Percentiles rank a stretch among this genome's conserved stretches.
phyloP scores from a whole-genome alignment of 2,329 filamentous ascomycete genomes.

The Trichophyton equinum region DNA sequence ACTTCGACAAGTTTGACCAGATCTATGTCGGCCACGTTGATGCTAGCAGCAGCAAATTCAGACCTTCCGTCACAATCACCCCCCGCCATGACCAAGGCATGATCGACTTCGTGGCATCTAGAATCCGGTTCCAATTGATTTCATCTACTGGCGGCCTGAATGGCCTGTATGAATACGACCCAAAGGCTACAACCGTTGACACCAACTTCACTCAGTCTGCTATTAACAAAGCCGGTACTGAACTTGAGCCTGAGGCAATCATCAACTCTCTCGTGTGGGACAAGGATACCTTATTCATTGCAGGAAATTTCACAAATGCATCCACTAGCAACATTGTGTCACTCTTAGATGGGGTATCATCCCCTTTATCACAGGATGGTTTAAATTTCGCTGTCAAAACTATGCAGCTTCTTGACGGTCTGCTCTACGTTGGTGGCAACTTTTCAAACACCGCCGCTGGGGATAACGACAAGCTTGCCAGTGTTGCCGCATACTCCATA shows the following conservation, averaged over 20 bases:
- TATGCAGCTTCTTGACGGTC: slow-evolving; percentile 53
- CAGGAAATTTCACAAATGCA: slow-evolving; percentile 66
- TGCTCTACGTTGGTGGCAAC: slow-evolving; percentile 68
- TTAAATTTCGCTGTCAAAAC: slow-evolving; percentile 67
- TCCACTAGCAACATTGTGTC: slow-evolving; percentile 64
- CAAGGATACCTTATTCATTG: slow-evolving; percentile 58
- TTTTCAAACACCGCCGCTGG: slow-evolving; percentile 63
- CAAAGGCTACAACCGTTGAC: slow-evolving; percentile 46
- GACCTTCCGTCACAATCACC: slow-evolving; percentile 64
- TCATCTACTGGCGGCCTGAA: slow-evolving; percentile 67
- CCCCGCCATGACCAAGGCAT: slow-evolving; percentile 49
- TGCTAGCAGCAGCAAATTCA: slow-evolving; percentile 57
- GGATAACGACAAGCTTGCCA: slow-evolving; percentile 52
- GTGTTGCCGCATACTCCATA: slow-evolving; percentile 65
- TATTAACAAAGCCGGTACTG: slow-evolving; percentile 62
- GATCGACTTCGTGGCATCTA: slow-evolving; percentile 77
- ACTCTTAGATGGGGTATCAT: slow-evolving; percentile 51
- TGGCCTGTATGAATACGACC: slow-evolving; percentile 80
- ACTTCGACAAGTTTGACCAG: slow-evolving; percentile 92
- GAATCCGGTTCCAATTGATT: slow-evolving; percentile 57
- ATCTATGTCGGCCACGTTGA: slow-evolving; percentile 81
- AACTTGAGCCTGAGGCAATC: slow-evolving; percentile 53
- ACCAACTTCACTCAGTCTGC: slow-evolving; percentile 57
- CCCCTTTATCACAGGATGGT: slow-evolving; percentile 54
- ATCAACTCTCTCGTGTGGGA: slow-evolving; percentile 57